A percentile compares a stretch with the other conserved stretches of the same genome.
Evolutionary conservation across 108 stramenopile genomes (phyloP).

Genomic region (Stephanodiscus minutulus): DNA sequence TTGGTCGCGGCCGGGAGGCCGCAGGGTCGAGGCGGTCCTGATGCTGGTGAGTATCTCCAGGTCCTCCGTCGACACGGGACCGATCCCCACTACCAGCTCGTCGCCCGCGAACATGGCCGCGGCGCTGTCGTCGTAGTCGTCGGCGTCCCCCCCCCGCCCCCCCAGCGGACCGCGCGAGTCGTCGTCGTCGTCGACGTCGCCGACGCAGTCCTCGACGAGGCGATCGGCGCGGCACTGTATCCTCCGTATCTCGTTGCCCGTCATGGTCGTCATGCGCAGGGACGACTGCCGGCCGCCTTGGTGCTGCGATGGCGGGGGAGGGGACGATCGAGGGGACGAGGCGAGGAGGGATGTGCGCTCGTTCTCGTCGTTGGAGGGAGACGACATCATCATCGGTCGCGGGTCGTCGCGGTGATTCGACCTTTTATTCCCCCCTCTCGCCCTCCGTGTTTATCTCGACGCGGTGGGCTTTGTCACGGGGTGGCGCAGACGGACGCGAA

Average conservation of each 20-base stretch:
- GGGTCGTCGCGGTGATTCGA: too few species aligned
- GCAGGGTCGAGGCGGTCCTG: too few species aligned
- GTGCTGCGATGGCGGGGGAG: not conserved
- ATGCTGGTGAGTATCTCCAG: not conserved
- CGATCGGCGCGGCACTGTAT: not conserved
- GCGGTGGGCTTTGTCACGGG: too few species aligned
- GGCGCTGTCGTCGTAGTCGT: not conserved
- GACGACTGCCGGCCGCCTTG: not conserved
- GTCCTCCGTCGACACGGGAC: conserved; percentile 1
- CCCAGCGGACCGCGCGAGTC: not conserved
- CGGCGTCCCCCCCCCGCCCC: not conserved
- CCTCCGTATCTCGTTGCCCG: not conserved
- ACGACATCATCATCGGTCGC: too few species aligned
- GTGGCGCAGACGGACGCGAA: too few species aligned
- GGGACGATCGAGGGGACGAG: conserved; percentile 6
- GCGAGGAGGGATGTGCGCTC: conserved; percentile 39
- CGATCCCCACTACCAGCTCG: not conserved
- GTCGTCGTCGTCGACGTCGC: not conserved
- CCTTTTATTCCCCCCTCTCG: too few species aligned
- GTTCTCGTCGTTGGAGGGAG: conserved; percentile 13
- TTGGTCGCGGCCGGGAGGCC: too few species aligned
- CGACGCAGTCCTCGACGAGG: not conserved
- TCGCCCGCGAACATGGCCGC: conserved; percentile 1
- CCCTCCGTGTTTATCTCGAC: too few species aligned
- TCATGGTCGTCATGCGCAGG: not conserved